These are phyloP conservation scores for Diospyros kaki DNA, from an alignment of 148 eudicot species.

Conservation along the genomic window DNA sequence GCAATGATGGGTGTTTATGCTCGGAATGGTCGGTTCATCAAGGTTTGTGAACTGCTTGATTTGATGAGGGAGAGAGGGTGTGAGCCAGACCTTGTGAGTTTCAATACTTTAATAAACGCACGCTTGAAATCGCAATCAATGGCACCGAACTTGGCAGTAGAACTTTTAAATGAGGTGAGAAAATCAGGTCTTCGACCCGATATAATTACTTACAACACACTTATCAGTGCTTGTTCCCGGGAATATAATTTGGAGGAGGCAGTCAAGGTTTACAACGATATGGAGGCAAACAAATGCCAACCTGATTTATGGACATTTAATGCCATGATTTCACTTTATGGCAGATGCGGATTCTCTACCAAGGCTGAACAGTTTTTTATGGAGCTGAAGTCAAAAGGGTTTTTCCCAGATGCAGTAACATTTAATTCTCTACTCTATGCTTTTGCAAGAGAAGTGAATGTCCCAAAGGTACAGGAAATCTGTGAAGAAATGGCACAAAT, in stretches of 20 bases:
- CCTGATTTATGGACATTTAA: constrained; percentile 99
- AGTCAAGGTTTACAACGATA: constrained; percentile 69
- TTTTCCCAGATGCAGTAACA: constrained; percentile 88
- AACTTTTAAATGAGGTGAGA: constrained; percentile 78
- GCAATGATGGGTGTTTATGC: constrained; percentile 99
- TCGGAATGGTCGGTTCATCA: constrained; percentile 57
- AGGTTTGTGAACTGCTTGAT: constrained; percentile 75
- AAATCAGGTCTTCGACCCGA: constrained; percentile 81
- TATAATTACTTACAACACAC: constrained; percentile 93
- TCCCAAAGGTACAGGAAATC: constrained; percentile 58
- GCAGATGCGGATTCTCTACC: constrained; percentile 70
- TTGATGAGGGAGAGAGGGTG: constrained; percentile 81
- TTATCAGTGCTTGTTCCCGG: constrained; percentile 93
- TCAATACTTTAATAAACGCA: constrained; percentile 90
- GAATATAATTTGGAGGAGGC: constrained; percentile 86
- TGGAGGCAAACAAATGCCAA: constrained; percentile 74
- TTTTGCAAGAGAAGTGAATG: constrained; percentile 84
- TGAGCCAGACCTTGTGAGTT: constrained; percentile 89
- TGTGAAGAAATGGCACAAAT: constrained; percentile 71
- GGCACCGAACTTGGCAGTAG: constrained; percentile 56
- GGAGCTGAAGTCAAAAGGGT: constrained; percentile 73
- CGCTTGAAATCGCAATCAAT: constrained; percentile 68
- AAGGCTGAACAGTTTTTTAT: constrained; percentile 66
- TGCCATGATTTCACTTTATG: constrained; percentile 93
- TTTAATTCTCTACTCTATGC: constrained; percentile 90